Evolutionary conservation across 805 yeast genomes (phyloP), one percentile per base, ranked within the genome.

Genomic region (Hanseniaspora thailandica): DNA sequence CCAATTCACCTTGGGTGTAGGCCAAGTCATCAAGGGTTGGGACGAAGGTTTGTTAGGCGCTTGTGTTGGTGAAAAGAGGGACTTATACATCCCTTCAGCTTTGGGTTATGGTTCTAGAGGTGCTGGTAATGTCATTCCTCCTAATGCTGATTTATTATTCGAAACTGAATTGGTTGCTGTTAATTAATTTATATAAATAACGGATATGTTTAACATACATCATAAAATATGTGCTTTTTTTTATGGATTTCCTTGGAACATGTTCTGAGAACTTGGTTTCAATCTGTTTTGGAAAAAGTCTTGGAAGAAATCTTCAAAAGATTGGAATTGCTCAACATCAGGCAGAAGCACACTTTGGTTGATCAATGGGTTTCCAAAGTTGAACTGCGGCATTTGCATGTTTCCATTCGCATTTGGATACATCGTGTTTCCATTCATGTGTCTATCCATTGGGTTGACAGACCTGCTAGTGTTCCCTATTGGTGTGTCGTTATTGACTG

Each of bases 1-100:
- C 56, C 65, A 73, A 40, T 88, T 88, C 67, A 68, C 68, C n/a
- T 69, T 89, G 52, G 97, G 96, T 40, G 66, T 68, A 25, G 89
- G 94, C 5, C 82, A 77, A 61, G 96, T 88, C 31, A 88, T 88
- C 63, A 63, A 73, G 56, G 96, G 97, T 55, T 88, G 96, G 96
- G 97, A 88, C 58, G 78, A 82, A 67, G 96, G 96, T 40, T 69
- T 87, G 48, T 60, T 72, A 36, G 80, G 83, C 33, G 85, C 85
- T 94, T 88, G 97, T 68, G 71, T 86, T 65, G 96, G 96, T 45
- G 96, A 88, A 67, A 74, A 81, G 70, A 77, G 96, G 64, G 81
- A 76, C 59, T 72, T 88, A 60, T 76, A 79, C 28, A 86, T 89
- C 63, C 96, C 96, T 45, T 76, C 94, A 5, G 73, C 75, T 31